phyloP scores from a whole-genome alignment of 2,329 filamentous ascomycete genomes.

The Aspergillus quadricinctus region DNA sequence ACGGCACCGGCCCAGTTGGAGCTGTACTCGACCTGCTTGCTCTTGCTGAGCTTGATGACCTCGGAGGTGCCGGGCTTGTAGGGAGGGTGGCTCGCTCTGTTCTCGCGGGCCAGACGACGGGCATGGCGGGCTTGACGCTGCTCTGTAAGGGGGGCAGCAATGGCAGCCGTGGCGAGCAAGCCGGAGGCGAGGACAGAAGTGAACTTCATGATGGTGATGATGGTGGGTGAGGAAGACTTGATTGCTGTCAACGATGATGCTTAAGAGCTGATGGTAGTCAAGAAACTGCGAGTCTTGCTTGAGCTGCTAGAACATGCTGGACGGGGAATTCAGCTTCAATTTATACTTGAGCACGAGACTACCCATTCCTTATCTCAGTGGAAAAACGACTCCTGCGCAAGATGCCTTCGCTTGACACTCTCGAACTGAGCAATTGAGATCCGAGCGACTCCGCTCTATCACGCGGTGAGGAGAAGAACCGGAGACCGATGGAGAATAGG shows the following conservation, averaged over 20 bases:
- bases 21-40: conserved; percentile 45
- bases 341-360: neutral
- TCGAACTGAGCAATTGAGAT: neutral
- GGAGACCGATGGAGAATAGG: neutral
- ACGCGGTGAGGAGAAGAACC: neutral
- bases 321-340: neutral
- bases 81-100: conserved; percentile 27
- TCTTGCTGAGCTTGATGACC: conserved; percentile 30
- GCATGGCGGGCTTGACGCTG: conserved; percentile 31
- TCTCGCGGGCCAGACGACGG: conserved; percentile 24
- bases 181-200: conserved; percentile 32
- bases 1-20: conserved; percentile 58
- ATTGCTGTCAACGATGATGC: neutral
- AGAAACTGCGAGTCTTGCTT: neutral
- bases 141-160: conserved; percentile 46
- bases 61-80: conserved; percentile 27
- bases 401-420: neutral
- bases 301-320: neutral
- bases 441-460: neutral
- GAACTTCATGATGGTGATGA: conserved; percentile 46
- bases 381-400: neutral
- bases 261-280: conserved; percentile 28
- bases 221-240: neutral
- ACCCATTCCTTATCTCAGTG: neutral
- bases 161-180: conserved; percentile 39